A percentile compares a stretch with the other conserved stretches of the same genome.
Evolutionary conservation across 179 eudicot genomes (phyloP).

Genomic region (Corrigiola litoralis): DNA sequence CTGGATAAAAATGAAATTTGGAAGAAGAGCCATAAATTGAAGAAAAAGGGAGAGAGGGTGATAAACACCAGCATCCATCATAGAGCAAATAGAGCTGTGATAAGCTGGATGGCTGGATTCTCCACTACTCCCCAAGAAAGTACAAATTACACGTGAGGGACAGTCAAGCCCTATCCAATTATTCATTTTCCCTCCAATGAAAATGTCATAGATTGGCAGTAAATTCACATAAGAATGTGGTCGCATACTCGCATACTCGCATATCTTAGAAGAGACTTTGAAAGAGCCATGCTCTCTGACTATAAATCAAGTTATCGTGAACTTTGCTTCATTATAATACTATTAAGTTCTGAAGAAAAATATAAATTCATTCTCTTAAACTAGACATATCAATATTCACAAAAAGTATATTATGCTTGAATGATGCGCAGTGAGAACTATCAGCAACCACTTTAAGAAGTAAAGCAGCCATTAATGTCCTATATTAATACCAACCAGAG

Average conservation of each 20-base stretch:
- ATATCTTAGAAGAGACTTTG: too few species aligned
- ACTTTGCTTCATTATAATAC: too few species aligned
- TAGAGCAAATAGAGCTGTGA: too few species aligned
- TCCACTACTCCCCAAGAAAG: neutral
- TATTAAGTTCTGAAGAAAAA: too few species aligned
- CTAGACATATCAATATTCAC: neutral
- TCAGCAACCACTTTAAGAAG: neutral
- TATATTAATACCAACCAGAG: neutral
- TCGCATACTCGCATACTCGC: too few species aligned
- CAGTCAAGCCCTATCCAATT: neutral
- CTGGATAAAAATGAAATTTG: neutral
- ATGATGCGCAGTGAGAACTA: neutral
- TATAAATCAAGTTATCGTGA: too few species aligned
- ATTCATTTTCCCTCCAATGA: constrained; percentile 9
- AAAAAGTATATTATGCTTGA: neutral
- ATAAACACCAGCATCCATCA: neutral
- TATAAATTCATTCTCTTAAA: too few species aligned
- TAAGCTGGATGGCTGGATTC: too few species aligned
- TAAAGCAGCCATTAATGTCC: neutral
- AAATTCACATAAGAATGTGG: neutral
- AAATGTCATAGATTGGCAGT: neutral
- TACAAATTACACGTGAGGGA: neutral
- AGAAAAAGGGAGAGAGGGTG: neutral
- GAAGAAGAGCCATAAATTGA: neutral
- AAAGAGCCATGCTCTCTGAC: too few species aligned